Conservation (phyloP, 2,329 filamentous ascomycete species). For the Coleophoma cylindrospora region DNA sequence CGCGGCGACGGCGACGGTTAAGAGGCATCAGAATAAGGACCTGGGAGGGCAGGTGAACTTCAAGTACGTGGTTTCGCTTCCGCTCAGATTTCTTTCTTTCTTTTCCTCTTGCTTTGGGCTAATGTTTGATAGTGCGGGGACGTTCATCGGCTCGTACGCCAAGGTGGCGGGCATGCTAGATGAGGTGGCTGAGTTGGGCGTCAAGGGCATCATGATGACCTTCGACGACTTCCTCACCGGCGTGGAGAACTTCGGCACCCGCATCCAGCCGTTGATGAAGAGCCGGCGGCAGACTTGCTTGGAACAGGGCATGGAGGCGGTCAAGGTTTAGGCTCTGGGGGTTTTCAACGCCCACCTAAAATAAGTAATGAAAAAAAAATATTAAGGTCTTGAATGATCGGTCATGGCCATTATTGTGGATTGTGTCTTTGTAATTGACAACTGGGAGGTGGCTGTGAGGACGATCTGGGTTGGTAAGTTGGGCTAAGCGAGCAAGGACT, state of each 20-base stretch:
- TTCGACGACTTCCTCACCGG: conserved; percentile 24
- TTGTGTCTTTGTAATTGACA: too few relatives aligned
- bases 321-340: neutral
- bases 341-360: too few relatives aligned
- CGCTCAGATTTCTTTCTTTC: too few relatives aligned
- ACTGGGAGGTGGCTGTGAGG: too few relatives aligned
- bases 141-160: conserved; percentile 18
- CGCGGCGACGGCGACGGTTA: conserved; percentile 18
- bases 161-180: conserved; percentile 22
- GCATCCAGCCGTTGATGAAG: conserved; percentile 26
- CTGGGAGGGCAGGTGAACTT: conserved; percentile 16
- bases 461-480: too few relatives aligned
- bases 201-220: conserved; percentile 23
- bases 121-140: conserved; percentile 10
- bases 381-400: too few relatives aligned
- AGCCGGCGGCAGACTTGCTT: neutral
- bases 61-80: conserved; percentile 3
- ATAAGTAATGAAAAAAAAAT: too few relatives aligned
- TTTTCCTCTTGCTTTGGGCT: too few relatives aligned
- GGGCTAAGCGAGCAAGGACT: too few relatives aligned
- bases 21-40: conserved; percentile 1
- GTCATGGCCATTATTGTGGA: too few relatives aligned
- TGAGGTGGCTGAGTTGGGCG: conserved; percentile 19
- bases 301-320: neutral
- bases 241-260: conserved; percentile 19